Evolutionary conservation across 257 asterid genomes (phyloP).

Genomic region (Cynanchum wilfordii): DNA sequence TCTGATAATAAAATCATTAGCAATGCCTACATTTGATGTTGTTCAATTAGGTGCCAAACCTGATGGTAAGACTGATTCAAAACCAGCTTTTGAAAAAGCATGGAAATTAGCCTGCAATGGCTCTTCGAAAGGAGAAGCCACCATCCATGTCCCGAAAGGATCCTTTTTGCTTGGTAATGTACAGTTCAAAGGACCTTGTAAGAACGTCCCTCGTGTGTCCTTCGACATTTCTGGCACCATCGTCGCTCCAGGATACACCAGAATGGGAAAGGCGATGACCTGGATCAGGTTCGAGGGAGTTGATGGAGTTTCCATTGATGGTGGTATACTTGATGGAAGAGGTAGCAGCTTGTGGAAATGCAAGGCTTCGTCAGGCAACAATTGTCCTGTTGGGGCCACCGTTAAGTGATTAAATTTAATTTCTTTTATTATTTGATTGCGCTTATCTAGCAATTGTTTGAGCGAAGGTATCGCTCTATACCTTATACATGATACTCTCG

Average conservation of each 20-base stretch:
- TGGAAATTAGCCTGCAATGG: slow-evolving; percentile 53
- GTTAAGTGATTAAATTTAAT: slow-evolving; percentile 23
- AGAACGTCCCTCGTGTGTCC: slow-evolving; percentile 23
- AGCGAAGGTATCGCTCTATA: no score
- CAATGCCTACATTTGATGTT: slow-evolving; percentile 23
- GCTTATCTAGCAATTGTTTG: no score
- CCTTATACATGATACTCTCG: no score
- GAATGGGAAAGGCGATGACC: slow-evolving; percentile 20
- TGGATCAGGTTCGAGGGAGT: slow-evolving; percentile 48
- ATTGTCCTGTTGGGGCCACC: slow-evolving; percentile 53
- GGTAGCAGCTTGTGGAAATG: slow-evolving; percentile 61
- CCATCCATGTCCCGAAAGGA: slow-evolving; percentile 50
- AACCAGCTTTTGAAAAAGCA: slow-evolving; percentile 33
- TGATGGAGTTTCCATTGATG: slow-evolving; percentile 38
- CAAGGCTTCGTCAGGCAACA: slow-evolving; percentile 27
- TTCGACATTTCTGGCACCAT: slow-evolving; percentile 40
- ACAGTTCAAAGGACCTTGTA: slow-evolving; percentile 46
- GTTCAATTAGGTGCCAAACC: slow-evolving; percentile 42
- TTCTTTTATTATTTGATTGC: no score
- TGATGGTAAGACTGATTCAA: slow-evolving; percentile 41
- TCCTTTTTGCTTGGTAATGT: slow-evolving; percentile 27
- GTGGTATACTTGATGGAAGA: slow-evolving; percentile 56
- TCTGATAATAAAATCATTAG: background rate
- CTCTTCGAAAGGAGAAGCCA: slow-evolving; percentile 28
- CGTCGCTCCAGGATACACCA: slow-evolving; percentile 48